Base-by-base conservation (phyloP, 192 early-diverging fungal species). In the Coemansia sp. region DNA sequence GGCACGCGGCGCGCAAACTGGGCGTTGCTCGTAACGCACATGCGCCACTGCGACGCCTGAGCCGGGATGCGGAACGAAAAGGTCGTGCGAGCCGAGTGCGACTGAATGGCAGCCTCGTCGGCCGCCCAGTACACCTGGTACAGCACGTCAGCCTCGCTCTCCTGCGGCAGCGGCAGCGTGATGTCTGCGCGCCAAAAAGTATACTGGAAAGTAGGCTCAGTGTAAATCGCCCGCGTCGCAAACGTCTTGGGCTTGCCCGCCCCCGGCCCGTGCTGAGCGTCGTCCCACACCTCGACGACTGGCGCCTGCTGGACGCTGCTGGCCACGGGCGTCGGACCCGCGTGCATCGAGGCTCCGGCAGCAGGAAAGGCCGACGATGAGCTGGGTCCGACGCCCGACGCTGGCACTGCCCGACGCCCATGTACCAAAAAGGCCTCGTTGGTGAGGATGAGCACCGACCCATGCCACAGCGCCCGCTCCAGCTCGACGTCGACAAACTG, bases 401-500 rank as follows among this genome's bases (percentile, higher is more conserved):
- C 46, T 5, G 51, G 59, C 1, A 61, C 49, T 42, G 76, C 68
- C 29, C 64, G 68, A 12, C 68, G 59, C 15, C 70, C 64, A 22
- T 76, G 82, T 42, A 71, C 77, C 42, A 84, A 60, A 18, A 72
- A 71, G 52, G 82, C 57, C 71, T 84, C 82, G 77, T 84, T 84
- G 0, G 77, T 84, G 62, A 79, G 65, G 46, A 84, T 52, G 31
- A 84, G 77, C 47, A 84, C 82, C 10, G 77, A 79, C 16, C 82
- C 82, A 43, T 73, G 70, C 82, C 82, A 84, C 68, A 67, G 67
- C 36, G 82, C 82, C 20, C 71, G 73, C 68, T 76, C 77, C 22
- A 79, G 71, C 67, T 84, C 82, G 5, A 79, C 76, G 68, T 79
- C 75, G 62, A 79, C 74, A 64, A 84, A 84, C 74, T 84, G 82